Evolutionary conservation across 495 filamentous ascomycete genomes (phyloP).

Genomic region (Hamigera avellanea): DNA sequence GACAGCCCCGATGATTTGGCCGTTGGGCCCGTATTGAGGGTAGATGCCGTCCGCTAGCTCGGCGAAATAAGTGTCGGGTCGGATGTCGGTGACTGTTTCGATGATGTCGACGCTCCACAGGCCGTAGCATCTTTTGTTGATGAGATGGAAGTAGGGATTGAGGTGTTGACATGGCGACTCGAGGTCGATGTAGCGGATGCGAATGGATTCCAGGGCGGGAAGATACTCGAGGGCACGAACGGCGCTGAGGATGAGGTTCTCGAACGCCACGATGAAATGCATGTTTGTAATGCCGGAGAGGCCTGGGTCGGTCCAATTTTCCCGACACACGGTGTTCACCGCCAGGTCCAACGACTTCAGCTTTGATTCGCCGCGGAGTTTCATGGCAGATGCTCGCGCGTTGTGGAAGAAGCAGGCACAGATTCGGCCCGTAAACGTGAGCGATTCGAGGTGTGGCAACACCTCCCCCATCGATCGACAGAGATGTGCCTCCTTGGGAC

Average conservation of each 20-base stretch:
- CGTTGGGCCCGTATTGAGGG: constrained; percentile 18
- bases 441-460: constrained; percentile 45
- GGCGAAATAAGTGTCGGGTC: constrained; percentile 43
- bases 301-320: constrained; percentile 20
- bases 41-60: constrained; percentile 45
- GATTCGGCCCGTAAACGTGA: constrained; percentile 56
- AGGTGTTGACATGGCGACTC: constrained; percentile 42
- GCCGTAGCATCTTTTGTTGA: constrained; percentile 45
- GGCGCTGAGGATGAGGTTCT: constrained; percentile 47
- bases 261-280: constrained; percentile 55
- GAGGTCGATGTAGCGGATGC: constrained; percentile 63
- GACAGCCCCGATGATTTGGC: constrained; percentile 17
- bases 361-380: constrained; percentile 17
- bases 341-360: constrained; percentile 56
- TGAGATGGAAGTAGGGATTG: constrained; percentile 56
- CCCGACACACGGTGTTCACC: constrained; percentile 58
- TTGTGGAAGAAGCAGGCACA: constrained; percentile 48
- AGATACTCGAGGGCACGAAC: constrained; percentile 45
- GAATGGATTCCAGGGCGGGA: constrained; percentile 40
- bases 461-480: constrained; percentile 47
- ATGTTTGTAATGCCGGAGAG: constrained; percentile 52
- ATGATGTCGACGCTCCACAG: constrained; percentile 60
- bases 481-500: constrained; percentile 23
- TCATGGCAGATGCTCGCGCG: constrained; percentile 18
- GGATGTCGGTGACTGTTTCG: constrained; percentile 35